Conservation (phyloP, 2,329 filamentous ascomycete genomes). For the Paecilomyces variotii region DNA sequence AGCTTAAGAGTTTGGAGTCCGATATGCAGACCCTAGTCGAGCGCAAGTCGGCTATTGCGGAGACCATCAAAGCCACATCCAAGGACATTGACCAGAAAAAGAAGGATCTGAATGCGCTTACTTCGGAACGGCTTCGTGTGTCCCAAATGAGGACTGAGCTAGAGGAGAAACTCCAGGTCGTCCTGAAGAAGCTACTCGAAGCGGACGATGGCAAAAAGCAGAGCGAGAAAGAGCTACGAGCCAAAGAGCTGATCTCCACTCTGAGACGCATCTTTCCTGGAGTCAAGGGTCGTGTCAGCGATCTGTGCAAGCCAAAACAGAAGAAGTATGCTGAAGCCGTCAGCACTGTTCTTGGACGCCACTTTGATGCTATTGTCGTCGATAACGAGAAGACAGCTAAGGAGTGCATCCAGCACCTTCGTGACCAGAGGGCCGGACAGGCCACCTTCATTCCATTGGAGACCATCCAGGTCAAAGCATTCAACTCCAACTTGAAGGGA, state of each 20-base stretch:
- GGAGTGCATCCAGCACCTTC: conserved; percentile 89
- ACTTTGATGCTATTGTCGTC: conserved; percentile 91
- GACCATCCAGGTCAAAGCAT: conserved; percentile 89
- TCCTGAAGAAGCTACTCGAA: conserved; percentile 71
- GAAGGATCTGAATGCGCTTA: conserved; percentile 77
- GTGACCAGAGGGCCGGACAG: conserved; percentile 76
- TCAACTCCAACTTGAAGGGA: conserved; percentile 85
- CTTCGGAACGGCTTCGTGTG: conserved; percentile 73
- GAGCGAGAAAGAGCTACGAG: conserved; percentile 68
- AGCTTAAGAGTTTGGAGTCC: conserved; percentile 63
- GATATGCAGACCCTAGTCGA: conserved; percentile 64
- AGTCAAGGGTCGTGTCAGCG: conserved; percentile 81
- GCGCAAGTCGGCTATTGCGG: conserved; percentile 56
- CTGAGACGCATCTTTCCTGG: conserved; percentile 88
- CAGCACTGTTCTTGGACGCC: conserved; percentile 79
- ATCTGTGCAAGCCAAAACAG: conserved; percentile 91
- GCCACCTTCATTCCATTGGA: conserved; percentile 95
- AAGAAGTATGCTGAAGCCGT: conserved; percentile 95
- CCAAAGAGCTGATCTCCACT: conserved; percentile 75
- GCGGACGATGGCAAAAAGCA: conserved; percentile 80
- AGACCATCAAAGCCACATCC: conserved; percentile 58
- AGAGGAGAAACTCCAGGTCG: conserved; percentile 82
- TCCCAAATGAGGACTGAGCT: conserved; percentile 79
- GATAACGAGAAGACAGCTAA: conserved; percentile 91
- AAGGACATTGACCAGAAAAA: conserved; percentile 81